Evolutionary conservation across 2,329 filamentous ascomycete genomes (phyloP).

Genomic region (Teratosphaeria destructans): DNA sequence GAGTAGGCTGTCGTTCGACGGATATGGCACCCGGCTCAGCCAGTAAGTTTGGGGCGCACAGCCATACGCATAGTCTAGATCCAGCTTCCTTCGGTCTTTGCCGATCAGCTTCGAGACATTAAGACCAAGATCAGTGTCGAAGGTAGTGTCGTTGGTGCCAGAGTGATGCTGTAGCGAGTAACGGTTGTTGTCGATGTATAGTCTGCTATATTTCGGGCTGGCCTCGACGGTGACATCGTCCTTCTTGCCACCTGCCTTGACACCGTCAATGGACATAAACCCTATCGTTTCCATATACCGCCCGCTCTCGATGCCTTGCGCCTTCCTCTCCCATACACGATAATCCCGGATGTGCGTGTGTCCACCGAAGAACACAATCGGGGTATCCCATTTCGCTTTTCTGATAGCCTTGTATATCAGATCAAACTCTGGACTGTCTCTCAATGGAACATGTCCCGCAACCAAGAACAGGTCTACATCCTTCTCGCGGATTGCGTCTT

Average conservation of each 20-base stretch:
- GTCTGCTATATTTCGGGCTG: slow-evolving; percentile 55
- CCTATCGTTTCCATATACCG: slow-evolving; percentile 93
- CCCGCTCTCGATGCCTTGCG: slow-evolving; percentile 74
- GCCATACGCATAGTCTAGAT: slow-evolving; percentile 66
- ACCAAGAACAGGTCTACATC: slow-evolving; percentile 82
- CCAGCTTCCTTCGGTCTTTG: slow-evolving; percentile 56
- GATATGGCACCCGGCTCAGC: slow-evolving; percentile 70
- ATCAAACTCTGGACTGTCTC: slow-evolving; percentile 64
- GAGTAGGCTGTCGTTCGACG: slow-evolving; percentile 64
- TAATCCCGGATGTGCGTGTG: slow-evolving; percentile 85
- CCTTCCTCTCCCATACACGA: slow-evolving; percentile 63
- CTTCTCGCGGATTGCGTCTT: slow-evolving; percentile 64
- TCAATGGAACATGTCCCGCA: slow-evolving; percentile 72
- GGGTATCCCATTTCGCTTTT: slow-evolving; percentile 63
- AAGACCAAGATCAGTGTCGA: slow-evolving; percentile 63
- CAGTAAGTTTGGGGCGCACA: slow-evolving; percentile 74
- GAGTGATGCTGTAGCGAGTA: slow-evolving; percentile 76
- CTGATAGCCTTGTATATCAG: slow-evolving; percentile 70
- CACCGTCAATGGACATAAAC: slow-evolving; percentile 75
- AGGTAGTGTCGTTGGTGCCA: slow-evolving; percentile 58
- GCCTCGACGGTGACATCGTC: slow-evolving; percentile 21
- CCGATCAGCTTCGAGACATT: slow-evolving; percentile 62
- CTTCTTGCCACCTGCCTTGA: slow-evolving; percentile 34
- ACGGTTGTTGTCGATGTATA: slow-evolving; percentile 91
- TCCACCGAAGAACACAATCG: slow-evolving; percentile 86